Percentiles rank a stretch among this genome's conserved stretches.
phyloP scores from a whole-genome alignment of 768 basidiomycete genomes.

The Collybia sordida region DNA sequence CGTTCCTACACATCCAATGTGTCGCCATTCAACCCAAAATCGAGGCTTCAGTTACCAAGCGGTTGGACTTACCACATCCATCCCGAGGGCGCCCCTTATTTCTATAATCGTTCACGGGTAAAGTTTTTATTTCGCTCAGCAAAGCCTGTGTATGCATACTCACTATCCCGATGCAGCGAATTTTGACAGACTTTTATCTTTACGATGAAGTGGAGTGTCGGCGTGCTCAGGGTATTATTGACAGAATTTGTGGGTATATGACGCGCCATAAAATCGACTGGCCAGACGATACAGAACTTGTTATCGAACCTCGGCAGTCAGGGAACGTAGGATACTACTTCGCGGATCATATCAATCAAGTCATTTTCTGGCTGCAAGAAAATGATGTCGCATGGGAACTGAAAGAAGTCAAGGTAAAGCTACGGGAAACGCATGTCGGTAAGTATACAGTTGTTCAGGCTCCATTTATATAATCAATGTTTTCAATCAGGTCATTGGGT shows the following conservation, averaged over 20 bases:
- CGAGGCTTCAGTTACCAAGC: background rate
- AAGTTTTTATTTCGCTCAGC: background rate
- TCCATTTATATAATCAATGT: background rate
- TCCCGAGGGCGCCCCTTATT: conserved; percentile 9
- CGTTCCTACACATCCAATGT: background rate
- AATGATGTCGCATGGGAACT: background rate
- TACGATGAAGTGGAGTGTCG: background rate
- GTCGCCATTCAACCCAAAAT: background rate
- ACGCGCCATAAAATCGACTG: background rate
- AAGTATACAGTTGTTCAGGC: background rate
- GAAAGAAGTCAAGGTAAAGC: conserved; percentile 1
- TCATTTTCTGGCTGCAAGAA: conserved; percentile 5
- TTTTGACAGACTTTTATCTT: conserved; percentile 8
- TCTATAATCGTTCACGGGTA: conserved; percentile 2
- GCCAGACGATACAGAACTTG: conserved; percentile 1
- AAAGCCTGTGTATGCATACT: background rate
- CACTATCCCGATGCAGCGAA: background rate
- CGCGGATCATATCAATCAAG: conserved; percentile 4
- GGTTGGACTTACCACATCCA: conserved; percentile 3
- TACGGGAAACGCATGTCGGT: background rate
- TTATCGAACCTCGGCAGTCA: background rate
- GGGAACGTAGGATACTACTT: conserved; percentile 8
- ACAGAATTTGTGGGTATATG: background rate
- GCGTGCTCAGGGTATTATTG: background rate
- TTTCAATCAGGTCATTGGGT: conserved; percentile 1